A percentile compares a stretch with the other conserved stretches of the same genome.
Evolutionary conservation across 169 alveolate genomes (phyloP).

Genomic region (Plasmodium vinckei): DNA sequence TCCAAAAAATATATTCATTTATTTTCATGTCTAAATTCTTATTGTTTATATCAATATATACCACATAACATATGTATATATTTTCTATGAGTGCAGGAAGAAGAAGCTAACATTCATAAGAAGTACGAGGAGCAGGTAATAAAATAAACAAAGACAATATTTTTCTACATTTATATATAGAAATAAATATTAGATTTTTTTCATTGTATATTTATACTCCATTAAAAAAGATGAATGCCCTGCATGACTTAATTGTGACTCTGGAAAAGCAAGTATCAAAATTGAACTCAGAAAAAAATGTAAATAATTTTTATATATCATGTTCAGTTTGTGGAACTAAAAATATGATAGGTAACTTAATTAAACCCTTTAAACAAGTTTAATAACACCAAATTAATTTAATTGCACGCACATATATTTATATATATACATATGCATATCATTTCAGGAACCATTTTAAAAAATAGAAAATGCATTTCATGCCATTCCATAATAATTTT

Average conservation of each 20-base stretch:
- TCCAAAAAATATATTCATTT: neutral
- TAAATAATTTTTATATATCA: conserved; percentile 40
- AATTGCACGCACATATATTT: neutral
- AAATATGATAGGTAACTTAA: conserved; percentile 52
- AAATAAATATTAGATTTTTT: neutral
- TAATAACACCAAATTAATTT: neutral
- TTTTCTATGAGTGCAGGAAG: conserved; percentile 25
- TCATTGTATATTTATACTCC: neutral
- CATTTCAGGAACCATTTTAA: conserved; percentile 30
- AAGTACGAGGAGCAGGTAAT: conserved; percentile 73
- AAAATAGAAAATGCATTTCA: conserved; percentile 44
- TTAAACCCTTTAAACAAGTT: neutral
- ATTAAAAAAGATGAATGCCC: conserved; percentile 41
- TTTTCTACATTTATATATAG: neutral
- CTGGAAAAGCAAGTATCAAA: conserved; percentile 62
- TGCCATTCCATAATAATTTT: conserved; percentile 61
- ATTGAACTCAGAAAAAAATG: conserved; percentile 46
- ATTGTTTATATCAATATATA: no score
- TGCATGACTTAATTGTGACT: conserved; percentile 65
- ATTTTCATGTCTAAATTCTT: neutral
- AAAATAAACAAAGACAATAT: conserved; percentile 3
- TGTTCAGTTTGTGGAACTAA: conserved; percentile 62
- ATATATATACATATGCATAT: neutral
- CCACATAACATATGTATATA: no score
- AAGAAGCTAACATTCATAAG: conserved; percentile 66